These are phyloP conservation scores for Amylocystis lapponica DNA, from an alignment of 768 basidiomycete species.

Conservation along the genomic window DNA sequence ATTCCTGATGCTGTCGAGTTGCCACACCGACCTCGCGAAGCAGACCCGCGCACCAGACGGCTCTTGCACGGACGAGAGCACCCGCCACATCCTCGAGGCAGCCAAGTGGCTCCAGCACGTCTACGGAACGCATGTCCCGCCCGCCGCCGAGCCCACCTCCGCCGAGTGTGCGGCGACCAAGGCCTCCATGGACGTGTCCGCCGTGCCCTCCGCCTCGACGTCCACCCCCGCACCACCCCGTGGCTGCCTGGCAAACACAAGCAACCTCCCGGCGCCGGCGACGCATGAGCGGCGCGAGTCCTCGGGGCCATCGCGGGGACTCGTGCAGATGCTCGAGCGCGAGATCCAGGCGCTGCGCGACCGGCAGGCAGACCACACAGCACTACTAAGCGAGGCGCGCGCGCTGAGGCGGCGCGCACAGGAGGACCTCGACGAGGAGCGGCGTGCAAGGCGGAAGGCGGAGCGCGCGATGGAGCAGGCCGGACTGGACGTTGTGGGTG, in stretches of 20 bases:
- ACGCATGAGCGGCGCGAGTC: background rate
- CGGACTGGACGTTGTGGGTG: slow-evolving; percentile 12
- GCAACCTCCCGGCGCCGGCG: background rate
- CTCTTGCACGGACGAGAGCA: slow-evolving; percentile 21
- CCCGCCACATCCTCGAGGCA: slow-evolving; percentile 35
- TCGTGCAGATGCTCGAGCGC: slow-evolving; percentile 21
- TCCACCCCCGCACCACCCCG: background rate
- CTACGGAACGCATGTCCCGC: slow-evolving; percentile 8
- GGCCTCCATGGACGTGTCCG: background rate
- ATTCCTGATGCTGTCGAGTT: slow-evolving; percentile 48
- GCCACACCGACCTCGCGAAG: slow-evolving; percentile 42
- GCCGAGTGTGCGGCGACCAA: background rate
- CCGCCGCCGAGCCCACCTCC: background rate
- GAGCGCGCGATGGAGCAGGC: slow-evolving; percentile 13
- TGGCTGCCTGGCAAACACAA: background rate
- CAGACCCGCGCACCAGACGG: slow-evolving; percentile 21
- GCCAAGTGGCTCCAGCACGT: slow-evolving; percentile 8
- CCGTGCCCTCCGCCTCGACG: background rate
- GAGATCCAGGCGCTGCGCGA: slow-evolving; percentile 37
- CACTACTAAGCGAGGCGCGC: slow-evolving; percentile 28
- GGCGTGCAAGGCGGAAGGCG: slow-evolving; percentile 16
- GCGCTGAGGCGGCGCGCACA: slow-evolving; percentile 40
- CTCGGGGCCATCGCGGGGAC: background rate
- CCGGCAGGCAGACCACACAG: slow-evolving; percentile 23
- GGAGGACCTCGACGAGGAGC: slow-evolving; percentile 24